A percentile compares a stretch with the other conserved stretches of the same genome.
These are phyloP conservation scores for Kazachstania sp. DNA, from an alignment of 1,139 yeast genomes.

Conservation along the genomic window DNA sequence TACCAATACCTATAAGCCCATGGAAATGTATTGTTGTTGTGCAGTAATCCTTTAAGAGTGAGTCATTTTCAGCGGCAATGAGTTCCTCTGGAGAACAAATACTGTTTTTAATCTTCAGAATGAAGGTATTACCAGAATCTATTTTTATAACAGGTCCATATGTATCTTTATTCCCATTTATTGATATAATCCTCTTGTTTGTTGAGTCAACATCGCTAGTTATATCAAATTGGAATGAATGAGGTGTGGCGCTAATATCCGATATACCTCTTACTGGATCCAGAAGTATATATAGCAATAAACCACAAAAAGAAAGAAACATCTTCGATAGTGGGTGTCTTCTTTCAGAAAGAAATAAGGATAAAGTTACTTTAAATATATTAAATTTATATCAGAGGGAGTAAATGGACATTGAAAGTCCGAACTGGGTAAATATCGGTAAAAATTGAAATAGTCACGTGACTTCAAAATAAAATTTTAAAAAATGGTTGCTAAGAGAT, in stretches of 20 bases:
- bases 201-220: constrained; percentile 7
- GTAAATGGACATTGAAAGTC: too few relatives aligned
- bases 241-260: constrained; percentile 4
- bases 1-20: constrained; percentile 38
- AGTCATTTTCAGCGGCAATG: constrained; percentile 7
- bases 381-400: too few relatives aligned
- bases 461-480: not conserved
- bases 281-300: not conserved
- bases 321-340: not conserved
- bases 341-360: too few relatives aligned
- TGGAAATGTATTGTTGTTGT: constrained; percentile 40
- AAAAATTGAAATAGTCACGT: not conserved
- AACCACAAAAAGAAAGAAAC: not conserved
- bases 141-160: constrained; percentile 22
- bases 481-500: constrained; percentile 21
- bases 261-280: not conserved
- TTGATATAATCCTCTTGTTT: constrained; percentile 18
- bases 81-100: constrained; percentile 16
- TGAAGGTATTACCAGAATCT: constrained; percentile 18
- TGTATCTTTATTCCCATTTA: constrained; percentile 14
- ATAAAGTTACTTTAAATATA: too few relatives aligned
- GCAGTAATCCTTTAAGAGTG: constrained; percentile 15
- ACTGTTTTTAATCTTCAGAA: constrained; percentile 14
- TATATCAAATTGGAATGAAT: constrained; percentile 12
- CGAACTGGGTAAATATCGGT: too few relatives aligned